Evolutionary conservation across 345 rosid species (phyloP).

Genomic region (Citrus australasica): DNA sequence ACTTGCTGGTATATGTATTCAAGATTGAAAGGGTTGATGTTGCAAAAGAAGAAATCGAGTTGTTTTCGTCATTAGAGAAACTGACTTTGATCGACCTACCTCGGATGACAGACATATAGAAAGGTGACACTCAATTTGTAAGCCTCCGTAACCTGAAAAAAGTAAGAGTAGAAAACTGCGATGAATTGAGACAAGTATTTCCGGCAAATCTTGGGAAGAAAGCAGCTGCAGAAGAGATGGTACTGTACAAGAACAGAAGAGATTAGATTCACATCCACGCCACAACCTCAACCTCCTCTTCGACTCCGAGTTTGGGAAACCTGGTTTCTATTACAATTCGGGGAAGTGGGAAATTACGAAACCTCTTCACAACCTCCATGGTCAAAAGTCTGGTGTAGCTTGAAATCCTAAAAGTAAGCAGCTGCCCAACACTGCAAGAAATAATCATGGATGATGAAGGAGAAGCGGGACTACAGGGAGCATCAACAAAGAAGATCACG

Average conservation of each 20-base stretch:
- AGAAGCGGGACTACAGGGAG: not conserved
- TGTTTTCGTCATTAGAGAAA: not conserved
- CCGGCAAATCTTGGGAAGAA: not conserved
- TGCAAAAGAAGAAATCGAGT: not conserved
- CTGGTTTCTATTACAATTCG: not conserved
- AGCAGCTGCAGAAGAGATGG: not conserved
- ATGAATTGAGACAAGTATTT: not conserved
- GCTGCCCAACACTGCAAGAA: not conserved
- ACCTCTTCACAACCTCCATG: not conserved
- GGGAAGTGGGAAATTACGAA: not conserved
- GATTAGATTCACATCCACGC: not conserved
- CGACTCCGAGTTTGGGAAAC: not conserved
- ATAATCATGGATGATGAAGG: not conserved
- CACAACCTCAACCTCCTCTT: not conserved
- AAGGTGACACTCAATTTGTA: not conserved
- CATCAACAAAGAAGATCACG: not conserved
- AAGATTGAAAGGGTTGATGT: not conserved
- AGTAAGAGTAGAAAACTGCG: fast-evolving
- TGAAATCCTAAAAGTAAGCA: not conserved
- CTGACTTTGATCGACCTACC: fast-evolving
- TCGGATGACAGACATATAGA: not conserved
- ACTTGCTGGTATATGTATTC: not conserved
- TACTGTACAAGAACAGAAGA: not conserved
- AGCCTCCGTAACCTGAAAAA: not conserved
- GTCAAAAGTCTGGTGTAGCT: not conserved